Evolutionary conservation across 768 basidiomycete genomes (phyloP).

Genomic region (Leccinum boreale): DNA sequence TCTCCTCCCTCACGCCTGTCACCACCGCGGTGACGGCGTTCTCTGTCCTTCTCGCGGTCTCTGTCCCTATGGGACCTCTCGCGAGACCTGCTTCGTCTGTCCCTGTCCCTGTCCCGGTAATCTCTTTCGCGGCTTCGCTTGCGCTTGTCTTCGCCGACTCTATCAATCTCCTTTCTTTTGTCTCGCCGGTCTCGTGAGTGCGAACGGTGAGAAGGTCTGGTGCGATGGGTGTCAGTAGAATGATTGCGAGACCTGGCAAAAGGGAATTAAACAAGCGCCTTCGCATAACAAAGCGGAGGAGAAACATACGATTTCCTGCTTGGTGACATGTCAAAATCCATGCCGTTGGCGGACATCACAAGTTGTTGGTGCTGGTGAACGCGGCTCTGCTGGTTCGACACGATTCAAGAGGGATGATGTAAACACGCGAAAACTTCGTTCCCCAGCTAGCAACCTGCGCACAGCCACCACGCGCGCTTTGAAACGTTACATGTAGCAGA

Average conservation of each 20-base stretch:
- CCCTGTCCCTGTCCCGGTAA: conserved; percentile 48
- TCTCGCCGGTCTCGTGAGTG: conserved; percentile 53
- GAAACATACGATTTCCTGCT: conserved; percentile 57
- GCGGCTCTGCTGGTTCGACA: conserved; percentile 8
- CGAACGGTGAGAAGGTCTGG: conserved; percentile 70
- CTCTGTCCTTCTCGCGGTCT: conserved; percentile 28
- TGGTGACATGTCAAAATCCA: conserved; percentile 64
- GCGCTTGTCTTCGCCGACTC: conserved; percentile 54
- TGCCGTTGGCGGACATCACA: conserved; percentile 48
- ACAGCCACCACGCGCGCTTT: conserved; percentile 20
- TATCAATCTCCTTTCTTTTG: conserved; percentile 47
- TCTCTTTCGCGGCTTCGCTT: conserved; percentile 61
- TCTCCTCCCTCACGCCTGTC: conserved; percentile 50
- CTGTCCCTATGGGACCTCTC: conserved; percentile 45
- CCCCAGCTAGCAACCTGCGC: conserved; percentile 8
- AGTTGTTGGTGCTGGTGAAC: not conserved
- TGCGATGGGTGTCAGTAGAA: conserved; percentile 74
- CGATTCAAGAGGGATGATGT: conserved; percentile 9
- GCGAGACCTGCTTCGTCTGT: conserved; percentile 46
- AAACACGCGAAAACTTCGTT: conserved; percentile 38
- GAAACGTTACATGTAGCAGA: not conserved
- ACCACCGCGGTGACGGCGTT: conserved; percentile 45
- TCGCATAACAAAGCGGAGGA: not conserved
- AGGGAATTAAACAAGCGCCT: conserved; percentile 4
- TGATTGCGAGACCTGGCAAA: conserved; percentile 60